Conservation (phyloP, 192 early-diverging fungal species). For the Coemansia sp. region DNA sequence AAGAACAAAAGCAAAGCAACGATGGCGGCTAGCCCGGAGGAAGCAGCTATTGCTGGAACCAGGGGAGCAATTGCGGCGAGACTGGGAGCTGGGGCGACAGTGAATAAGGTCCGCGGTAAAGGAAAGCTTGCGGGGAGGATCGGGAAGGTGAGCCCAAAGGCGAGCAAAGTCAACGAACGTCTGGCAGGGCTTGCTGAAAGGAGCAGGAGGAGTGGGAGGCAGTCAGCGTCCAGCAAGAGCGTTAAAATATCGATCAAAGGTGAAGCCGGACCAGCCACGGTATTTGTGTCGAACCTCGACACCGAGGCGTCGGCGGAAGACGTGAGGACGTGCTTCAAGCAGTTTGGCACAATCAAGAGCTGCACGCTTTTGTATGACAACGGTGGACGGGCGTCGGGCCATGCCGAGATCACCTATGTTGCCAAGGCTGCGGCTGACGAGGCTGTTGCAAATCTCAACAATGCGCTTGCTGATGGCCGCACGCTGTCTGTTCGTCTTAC, state of each 20-base stretch:
- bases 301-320: conserved; percentile 52
- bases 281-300: conserved; percentile 53
- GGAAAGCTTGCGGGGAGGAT: conserved; percentile 5
- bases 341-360: conserved; percentile 49
- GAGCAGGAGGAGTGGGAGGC: conserved; percentile 12
- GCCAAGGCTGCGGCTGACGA: conserved; percentile 39
- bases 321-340: conserved; percentile 55
- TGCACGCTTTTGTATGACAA: conserved; percentile 51
- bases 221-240: conserved; percentile 4
- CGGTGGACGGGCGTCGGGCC: conserved; percentile 45
- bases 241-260: conserved; percentile 43
- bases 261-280: conserved; percentile 42
- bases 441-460: conserved; percentile 48
- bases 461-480: conserved; percentile 52
- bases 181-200: conserved; percentile 23
- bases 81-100: not conserved
- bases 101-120: conserved; percentile 5
- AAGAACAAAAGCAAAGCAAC: conserved; percentile 31
- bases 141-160: conserved; percentile 11
- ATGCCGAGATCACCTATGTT: conserved; percentile 48
- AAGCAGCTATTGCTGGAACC: not conserved
- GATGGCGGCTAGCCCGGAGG: not conserved
- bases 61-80: conserved; percentile 1
- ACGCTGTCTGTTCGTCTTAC: conserved; percentile 32
- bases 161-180: conserved; percentile 13